Base-by-base conservation (phyloP, 108 stramenopile species). In the Halocafeteria seosinensis region DNA sequence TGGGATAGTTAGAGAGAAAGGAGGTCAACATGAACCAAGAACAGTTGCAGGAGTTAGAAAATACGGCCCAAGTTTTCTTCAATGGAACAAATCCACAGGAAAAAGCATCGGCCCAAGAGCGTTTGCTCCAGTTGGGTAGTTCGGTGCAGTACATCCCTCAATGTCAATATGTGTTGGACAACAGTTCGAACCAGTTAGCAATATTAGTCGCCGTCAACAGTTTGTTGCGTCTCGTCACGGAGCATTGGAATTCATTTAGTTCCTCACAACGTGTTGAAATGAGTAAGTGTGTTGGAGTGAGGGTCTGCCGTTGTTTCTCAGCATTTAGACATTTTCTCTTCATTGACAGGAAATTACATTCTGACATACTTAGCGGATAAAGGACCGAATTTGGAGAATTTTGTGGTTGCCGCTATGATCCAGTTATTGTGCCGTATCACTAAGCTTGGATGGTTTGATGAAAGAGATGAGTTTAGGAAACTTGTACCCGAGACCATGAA, bases 401-500 rank as follows among this genome's bases (percentile, higher is more conserved):
- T 31, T 55, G 53, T 12, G 9, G 11, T 55, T 11, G 9, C 5
- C 29, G 53, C 53, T 9, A 5, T 12, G 9, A 55, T 93, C 68
- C 87, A 92, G 72, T 77, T 96, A 28, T 87, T 91, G 17, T 91
- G 91, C 72, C 86, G 95, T 59, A 92, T 93, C 66, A 96, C 91
- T 67, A 96, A 96, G 76, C 72, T 93, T 34, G 92, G 91, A 1
- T 96, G 95, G 95, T 93, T 93, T 66, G 91, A 93, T 65, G 91
- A 93, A 71, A 61, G 74, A 11, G 53, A 11, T 32, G 77, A 83
- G 12, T 88, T 90, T 72, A 73, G 95, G 47, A 90, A 94, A 64
- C 66, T 96, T 50, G 85, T 88, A 5, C 89, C 92, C 53, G 92
- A 93, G 58, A 88, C 92, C 11, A 88, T 85, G 67, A 91, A 90